Percentiles rank a stretch among this genome's conserved stretches.
Conservation (phyloP, 805 yeast species). For the Starmerella vaccinii region DNA sequence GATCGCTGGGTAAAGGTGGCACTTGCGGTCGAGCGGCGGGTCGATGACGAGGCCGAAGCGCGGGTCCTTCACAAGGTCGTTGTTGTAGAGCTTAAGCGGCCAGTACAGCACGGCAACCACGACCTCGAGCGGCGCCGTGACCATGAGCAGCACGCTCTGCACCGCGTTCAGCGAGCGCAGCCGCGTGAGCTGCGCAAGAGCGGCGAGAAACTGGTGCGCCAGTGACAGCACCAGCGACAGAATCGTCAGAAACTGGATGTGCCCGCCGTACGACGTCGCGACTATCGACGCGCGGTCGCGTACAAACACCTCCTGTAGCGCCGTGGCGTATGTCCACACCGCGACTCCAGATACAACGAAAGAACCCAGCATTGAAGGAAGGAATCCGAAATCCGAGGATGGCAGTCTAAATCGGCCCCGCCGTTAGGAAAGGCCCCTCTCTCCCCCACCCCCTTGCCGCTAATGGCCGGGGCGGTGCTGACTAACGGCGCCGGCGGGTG, state of each 20-base stretch:
- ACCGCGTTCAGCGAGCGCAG: slow-evolving; percentile 20
- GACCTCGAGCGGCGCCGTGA: slow-evolving; percentile 30
- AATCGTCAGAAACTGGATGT: slow-evolving; percentile 31
- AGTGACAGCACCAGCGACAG: slow-evolving; percentile 24
- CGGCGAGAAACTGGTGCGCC: slow-evolving; percentile 22
- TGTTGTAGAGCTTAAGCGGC: slow-evolving; percentile 27
- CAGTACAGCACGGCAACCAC: slow-evolving; percentile 30
- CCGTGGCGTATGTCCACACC: slow-evolving; percentile 19
- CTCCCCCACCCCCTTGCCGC: too few relatives aligned
- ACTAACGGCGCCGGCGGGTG: too few relatives aligned
- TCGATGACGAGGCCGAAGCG: slow-evolving; percentile 23
- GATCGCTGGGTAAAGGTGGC: slow-evolving; percentile 30
- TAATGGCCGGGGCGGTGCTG: too few relatives aligned
- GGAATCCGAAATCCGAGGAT: not conserved
- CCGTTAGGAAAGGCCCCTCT: too few relatives aligned
- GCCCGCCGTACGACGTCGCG: slow-evolving; percentile 30
- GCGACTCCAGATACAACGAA: slow-evolving; percentile 16
- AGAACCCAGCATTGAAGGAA: slow-evolving; percentile 3
- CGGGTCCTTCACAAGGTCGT: slow-evolving; percentile 26
- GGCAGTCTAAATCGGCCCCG: not conserved
- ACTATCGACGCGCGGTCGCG: slow-evolving; percentile 16
- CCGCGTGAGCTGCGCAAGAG: slow-evolving; percentile 29
- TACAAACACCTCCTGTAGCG: slow-evolving; percentile 15
- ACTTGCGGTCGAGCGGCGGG: slow-evolving; percentile 26
- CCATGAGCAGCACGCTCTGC: slow-evolving; percentile 21